These are phyloP conservation scores for Berberis vulgaris DNA, from an alignment of 164 flowering plant species.

Conservation along the genomic window DNA sequence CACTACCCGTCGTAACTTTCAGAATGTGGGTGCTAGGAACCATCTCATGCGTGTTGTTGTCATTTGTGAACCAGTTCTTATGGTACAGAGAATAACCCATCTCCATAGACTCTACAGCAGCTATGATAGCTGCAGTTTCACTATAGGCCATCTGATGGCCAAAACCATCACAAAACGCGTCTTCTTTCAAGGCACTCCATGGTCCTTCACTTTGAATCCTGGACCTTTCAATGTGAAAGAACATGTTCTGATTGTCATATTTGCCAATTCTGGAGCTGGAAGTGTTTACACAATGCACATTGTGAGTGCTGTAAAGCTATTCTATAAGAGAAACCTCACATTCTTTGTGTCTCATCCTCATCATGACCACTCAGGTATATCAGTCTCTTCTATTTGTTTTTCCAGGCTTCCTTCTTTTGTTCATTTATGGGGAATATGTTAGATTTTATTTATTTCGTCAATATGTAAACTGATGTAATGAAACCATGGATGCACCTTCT, in stretches of 20 bases:
- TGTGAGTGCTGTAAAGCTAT: conserved; percentile 68
- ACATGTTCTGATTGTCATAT: conserved; percentile 87
- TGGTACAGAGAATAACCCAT: conserved; percentile 83
- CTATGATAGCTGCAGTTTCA: conserved; percentile 89
- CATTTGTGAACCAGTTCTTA: conserved; percentile 92
- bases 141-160: conserved; percentile 87
- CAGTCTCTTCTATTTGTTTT: neutral
- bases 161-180: conserved; percentile 35
- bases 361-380: conserved; percentile 71
- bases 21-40: conserved; percentile 83
- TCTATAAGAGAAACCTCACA: conserved; percentile 45
- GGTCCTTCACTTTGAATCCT: conserved; percentile 74
- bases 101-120: conserved; percentile 69
- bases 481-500: no score
- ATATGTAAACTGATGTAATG: no score
- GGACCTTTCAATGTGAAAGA: conserved; percentile 94
- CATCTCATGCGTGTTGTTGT: conserved; percentile 53
- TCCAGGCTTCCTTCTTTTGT: no score
- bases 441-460: no score
- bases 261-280: conserved; percentile 91
- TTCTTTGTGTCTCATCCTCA: conserved; percentile 65
- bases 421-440: no score
- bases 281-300: conserved; percentile 81
- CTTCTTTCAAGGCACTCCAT: conserved; percentile 47
- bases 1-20: conserved; percentile 73